Evolutionary conservation across 139 green algal species (phyloP).

Genomic region (Microglena sp.): DNA sequence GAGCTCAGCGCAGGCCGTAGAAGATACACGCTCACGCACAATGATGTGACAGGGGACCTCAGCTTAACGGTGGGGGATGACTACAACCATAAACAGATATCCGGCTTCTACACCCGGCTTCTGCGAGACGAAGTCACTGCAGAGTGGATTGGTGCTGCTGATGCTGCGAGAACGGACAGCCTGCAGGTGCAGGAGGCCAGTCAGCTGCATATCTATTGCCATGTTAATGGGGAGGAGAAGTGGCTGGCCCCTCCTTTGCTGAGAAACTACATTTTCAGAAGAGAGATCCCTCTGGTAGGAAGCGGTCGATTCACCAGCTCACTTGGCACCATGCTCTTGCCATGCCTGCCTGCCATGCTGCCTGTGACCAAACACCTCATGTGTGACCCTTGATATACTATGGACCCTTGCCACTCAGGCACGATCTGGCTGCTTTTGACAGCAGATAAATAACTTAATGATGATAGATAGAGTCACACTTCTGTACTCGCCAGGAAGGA

Average conservation of each 20-base stretch:
- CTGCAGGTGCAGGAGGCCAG: neutral
- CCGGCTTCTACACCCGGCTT: conserved; percentile 62
- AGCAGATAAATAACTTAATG: neutral
- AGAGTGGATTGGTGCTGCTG: conserved; percentile 48
- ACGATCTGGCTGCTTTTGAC: neutral
- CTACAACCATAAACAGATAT: conserved; percentile 72
- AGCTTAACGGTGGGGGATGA: conserved; percentile 60
- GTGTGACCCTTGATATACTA: neutral
- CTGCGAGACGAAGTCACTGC: conserved; percentile 78
- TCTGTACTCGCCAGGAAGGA: no score
- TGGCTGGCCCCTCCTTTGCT: conserved; percentile 74
- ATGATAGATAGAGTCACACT: no score
- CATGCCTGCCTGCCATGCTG: neutral
- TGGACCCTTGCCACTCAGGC: neutral
- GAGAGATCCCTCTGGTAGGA: conserved; percentile 78
- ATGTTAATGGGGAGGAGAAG: conserved; percentile 74
- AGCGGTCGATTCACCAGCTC: neutral
- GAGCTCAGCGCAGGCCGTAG: conserved; percentile 12
- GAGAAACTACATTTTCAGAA: conserved; percentile 82
- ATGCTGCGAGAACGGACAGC: no score
- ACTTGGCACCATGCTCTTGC: neutral
- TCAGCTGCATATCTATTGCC: conserved; percentile 81
- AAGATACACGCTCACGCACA: conserved; percentile 88
- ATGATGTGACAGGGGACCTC: conserved; percentile 78
- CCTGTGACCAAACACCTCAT: neutral